phyloP scores from a whole-genome alignment of 2,329 filamentous ascomycete genomes.

The Huntiella bhutanensis region DNA sequence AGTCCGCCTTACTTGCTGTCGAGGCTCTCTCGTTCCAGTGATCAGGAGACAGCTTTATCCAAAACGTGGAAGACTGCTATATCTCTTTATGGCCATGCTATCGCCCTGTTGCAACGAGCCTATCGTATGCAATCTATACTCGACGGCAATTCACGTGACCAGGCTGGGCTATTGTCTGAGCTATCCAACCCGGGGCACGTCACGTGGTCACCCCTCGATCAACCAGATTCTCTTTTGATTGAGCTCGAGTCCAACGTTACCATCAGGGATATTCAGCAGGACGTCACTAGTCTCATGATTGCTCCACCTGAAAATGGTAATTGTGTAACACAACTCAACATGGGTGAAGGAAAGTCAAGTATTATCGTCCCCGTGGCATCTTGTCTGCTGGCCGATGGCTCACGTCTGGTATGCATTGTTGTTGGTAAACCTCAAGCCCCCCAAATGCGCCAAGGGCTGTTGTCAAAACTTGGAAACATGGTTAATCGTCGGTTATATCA shows the following conservation, averaged over 20 bases:
- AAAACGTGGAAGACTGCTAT: slow-evolving; percentile 20
- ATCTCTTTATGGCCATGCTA: slow-evolving; percentile 21
- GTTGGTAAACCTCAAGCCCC: slow-evolving; percentile 41
- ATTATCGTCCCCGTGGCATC: slow-evolving; percentile 49
- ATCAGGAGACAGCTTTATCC: slow-evolving; percentile 14
- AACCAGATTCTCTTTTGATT: slow-evolving; percentile 42
- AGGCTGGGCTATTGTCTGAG: slow-evolving; percentile 22
- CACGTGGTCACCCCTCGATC: slow-evolving; percentile 31
- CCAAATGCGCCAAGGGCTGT: slow-evolving; percentile 40
- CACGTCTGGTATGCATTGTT: slow-evolving; percentile 34
- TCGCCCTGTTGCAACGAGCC: slow-evolving; percentile 24
- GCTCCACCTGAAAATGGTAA: slow-evolving; percentile 22
- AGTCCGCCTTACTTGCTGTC: slow-evolving; percentile 20
- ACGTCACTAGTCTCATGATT: slow-evolving; percentile 40
- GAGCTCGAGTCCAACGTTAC: slow-evolving; percentile 44
- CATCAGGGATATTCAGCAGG: slow-evolving; percentile 39
- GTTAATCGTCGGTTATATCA: slow-evolving; percentile 33
- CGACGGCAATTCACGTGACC: neutral
- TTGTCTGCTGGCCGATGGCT: slow-evolving; percentile 29
- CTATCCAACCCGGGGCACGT: slow-evolving; percentile 31
- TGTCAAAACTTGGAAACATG: slow-evolving; percentile 35
- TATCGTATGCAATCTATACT: slow-evolving; percentile 19
- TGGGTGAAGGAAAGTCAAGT: slow-evolving; percentile 53
- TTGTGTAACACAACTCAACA: slow-evolving; percentile 45
- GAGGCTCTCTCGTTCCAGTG: slow-evolving; percentile 16